Evolutionary conservation across 2,329 filamentous ascomycete genomes (phyloP).

Genomic region (Tolypocladium inflatum): DNA sequence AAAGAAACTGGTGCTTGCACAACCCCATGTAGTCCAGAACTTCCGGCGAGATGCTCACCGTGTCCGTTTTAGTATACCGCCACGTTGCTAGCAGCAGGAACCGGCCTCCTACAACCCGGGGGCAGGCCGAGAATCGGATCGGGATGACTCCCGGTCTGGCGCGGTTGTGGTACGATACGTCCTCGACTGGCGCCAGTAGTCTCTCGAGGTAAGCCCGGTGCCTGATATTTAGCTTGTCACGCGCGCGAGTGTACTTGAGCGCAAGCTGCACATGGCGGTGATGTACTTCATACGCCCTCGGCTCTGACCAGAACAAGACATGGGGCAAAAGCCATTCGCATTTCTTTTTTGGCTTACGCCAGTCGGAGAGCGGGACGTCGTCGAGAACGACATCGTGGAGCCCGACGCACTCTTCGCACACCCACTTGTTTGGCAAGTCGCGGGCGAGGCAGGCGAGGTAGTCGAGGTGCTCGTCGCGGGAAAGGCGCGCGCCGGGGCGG

Average conservation of each 20-base stretch:
- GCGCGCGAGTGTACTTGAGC: conserved; percentile 7
- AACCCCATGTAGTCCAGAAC: background rate
- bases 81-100: conserved; percentile 2
- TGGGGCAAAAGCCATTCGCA: background rate
- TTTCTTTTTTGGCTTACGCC: no score
- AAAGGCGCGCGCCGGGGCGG: background rate
- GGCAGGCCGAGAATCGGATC: background rate
- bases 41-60: background rate
- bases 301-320: no score
- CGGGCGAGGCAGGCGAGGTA: conserved; percentile 5
- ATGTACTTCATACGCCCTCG: background rate
- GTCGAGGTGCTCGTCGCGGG: background rate
- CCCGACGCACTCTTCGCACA: conserved; percentile 4
- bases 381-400: background rate
- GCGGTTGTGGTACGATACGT: accelerated
- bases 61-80: background rate
- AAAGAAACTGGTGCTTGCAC: background rate
- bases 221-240: background rate
- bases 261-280: conserved; percentile 6
- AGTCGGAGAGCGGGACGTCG: no score
- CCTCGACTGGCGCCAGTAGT: background rate
- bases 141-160: background rate
- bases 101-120: conserved; percentile 5
- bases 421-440: conserved; percentile 6
- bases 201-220: conserved; percentile 1